A percentile compares a stretch with the other conserved stretches of the same genome.
Evolutionary conservation across 2,329 filamentous ascomycete species (phyloP).

Genomic region (Plectosphaerella plurivora): DNA sequence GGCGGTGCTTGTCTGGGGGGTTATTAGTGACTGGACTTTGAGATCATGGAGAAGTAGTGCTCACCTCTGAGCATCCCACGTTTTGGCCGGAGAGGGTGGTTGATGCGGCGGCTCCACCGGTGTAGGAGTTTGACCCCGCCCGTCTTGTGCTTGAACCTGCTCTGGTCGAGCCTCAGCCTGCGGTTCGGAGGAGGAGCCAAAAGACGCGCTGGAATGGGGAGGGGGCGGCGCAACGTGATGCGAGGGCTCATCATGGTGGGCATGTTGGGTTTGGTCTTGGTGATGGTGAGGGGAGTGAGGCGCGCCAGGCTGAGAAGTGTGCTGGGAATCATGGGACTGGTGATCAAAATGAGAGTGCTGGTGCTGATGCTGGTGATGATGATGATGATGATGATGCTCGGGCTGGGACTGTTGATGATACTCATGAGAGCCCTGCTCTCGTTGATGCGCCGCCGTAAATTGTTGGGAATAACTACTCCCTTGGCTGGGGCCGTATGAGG

Average conservation of each 20-base stretch:
- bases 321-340: slow-evolving; percentile 2
- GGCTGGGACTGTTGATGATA: slow-evolving; percentile 9
- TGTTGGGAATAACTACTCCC: slow-evolving; percentile 13
- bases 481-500: slow-evolving; percentile 17
- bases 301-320: no score
- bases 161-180: slow-evolving; percentile 44
- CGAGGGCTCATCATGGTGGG: slow-evolving; percentile 13
- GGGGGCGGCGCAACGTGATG: slow-evolving; percentile 15
- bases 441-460: slow-evolving; percentile 16
- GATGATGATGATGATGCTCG: background rate
- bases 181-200: slow-evolving; percentile 35
- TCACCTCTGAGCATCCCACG: slow-evolving; percentile 53
- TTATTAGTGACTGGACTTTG: slow-evolving; percentile 1
- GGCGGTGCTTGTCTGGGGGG: slow-evolving; percentile 59
- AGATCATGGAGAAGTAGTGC: slow-evolving; percentile 6
- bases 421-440: slow-evolving; percentile 7
- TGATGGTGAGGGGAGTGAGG: slow-evolving; percentile 7
- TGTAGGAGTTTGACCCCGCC: slow-evolving; percentile 14
- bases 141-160: slow-evolving; percentile 20
- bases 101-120: slow-evolving; percentile 29
- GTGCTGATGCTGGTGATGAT: slow-evolving; percentile 8
- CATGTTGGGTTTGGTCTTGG: slow-evolving; percentile 9
- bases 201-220: slow-evolving; percentile 24
- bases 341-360: slow-evolving; percentile 14
- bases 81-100: slow-evolving; percentile 24